phyloP scores from a whole-genome alignment of 2,329 filamentous ascomycete species.

The Claviceps cyperi region DNA sequence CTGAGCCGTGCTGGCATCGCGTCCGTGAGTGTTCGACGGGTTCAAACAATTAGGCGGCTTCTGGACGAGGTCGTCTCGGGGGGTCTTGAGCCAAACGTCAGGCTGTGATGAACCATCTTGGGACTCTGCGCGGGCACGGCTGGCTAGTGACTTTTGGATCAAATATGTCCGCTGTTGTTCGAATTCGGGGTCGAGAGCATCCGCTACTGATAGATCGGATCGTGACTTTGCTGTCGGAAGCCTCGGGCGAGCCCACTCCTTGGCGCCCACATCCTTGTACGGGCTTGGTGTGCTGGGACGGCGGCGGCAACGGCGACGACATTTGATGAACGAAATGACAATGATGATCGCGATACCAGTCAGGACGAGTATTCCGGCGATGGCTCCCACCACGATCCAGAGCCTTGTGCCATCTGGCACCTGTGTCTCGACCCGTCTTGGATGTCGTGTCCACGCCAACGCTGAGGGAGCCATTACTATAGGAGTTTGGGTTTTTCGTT shows the following conservation, averaged over 20 bases:
- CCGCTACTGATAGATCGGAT: not conserved
- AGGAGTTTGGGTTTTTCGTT: not conserved
- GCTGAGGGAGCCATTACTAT: not conserved
- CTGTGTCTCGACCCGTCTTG: not conserved
- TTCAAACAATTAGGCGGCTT: not conserved
- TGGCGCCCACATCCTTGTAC: constrained; percentile 1
- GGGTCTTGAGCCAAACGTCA: too few relatives aligned
- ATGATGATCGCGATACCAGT: not conserved
- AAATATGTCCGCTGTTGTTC: constrained; percentile 25
- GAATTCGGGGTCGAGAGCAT: constrained; percentile 13
- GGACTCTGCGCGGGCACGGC: constrained; percentile 8
- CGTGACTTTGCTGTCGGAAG: not conserved
- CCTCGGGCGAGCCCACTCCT: not conserved
- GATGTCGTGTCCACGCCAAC: not conserved
- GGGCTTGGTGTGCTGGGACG: not conserved
- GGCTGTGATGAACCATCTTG: too few relatives aligned
- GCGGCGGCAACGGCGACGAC: not conserved
- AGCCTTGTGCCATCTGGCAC: not conserved
- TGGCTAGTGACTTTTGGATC: constrained; percentile 29
- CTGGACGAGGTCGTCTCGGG: not conserved
- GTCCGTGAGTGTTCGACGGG: not conserved
- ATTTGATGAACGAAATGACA: not conserved
- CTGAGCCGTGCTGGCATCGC: not conserved
- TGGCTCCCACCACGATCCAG: not conserved
- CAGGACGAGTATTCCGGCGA: not conserved